These are phyloP conservation scores for Agaricus subrufescens DNA, from an alignment of 768 basidiomycete genomes.

Conservation along the genomic window DNA sequence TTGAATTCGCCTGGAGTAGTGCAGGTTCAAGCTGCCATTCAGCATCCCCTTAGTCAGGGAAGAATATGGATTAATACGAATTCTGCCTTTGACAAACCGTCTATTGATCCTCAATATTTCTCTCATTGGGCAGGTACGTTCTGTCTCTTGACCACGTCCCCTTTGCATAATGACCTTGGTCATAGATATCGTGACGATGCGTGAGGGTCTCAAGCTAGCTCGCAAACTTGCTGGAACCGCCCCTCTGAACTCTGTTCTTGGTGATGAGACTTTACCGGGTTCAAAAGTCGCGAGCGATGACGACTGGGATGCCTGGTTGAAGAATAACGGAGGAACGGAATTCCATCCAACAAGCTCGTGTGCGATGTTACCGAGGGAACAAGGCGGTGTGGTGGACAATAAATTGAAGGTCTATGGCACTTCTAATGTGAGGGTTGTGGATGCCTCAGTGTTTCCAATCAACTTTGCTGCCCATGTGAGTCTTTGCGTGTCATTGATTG, in stretches of 20 bases:
- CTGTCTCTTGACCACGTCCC: neutral
- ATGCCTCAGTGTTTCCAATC: constrained; percentile 55
- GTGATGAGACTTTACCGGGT: constrained; percentile 19
- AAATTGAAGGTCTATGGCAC: constrained; percentile 28
- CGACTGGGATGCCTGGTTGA: constrained; percentile 50
- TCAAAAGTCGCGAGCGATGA: constrained; percentile 45
- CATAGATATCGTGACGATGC: constrained; percentile 41
- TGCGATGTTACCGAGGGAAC: constrained; percentile 24
- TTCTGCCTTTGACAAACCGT: constrained; percentile 53
- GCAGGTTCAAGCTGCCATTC: constrained; percentile 60
- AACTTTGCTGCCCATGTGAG: constrained; percentile 26
- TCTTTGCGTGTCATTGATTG: neutral
- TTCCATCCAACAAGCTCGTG: constrained; percentile 45
- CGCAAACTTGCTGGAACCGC: constrained; percentile 46
- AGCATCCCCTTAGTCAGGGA: constrained; percentile 64
- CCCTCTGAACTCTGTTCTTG: constrained; percentile 42
- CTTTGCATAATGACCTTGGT: neutral
- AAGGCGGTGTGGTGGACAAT: constrained; percentile 30
- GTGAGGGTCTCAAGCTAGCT: constrained; percentile 61
- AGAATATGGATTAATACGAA: constrained; percentile 54
- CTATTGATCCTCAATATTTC: constrained; percentile 66
- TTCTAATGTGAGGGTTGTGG: constrained; percentile 52
- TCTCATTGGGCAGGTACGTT: constrained; percentile 43
- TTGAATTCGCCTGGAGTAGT: constrained; percentile 33
- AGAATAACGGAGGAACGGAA: constrained; percentile 40